A percentile compares a stretch with the other conserved stretches of the same genome.
Conservation (phyloP, 306 rosid species). For the Styphnolobium japonicum region DNA sequence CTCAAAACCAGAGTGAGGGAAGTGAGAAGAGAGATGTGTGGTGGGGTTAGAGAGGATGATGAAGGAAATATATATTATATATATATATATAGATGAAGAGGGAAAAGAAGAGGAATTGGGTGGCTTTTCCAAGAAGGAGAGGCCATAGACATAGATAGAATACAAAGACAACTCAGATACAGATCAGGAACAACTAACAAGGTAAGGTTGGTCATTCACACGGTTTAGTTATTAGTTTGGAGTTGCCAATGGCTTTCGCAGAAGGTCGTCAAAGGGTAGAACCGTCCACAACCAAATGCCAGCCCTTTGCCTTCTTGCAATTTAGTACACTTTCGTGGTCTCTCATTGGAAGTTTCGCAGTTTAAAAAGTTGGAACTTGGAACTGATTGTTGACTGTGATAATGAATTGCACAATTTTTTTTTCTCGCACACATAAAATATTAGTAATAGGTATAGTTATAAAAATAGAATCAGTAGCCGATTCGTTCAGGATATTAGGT, state of each 20-base stretch:
- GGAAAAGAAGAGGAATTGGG: neutral
- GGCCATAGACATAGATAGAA: conserved; percentile 39
- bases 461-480: too few species aligned
- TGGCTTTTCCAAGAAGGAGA: conserved; percentile 53
- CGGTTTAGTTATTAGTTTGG: neutral
- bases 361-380: too few species aligned
- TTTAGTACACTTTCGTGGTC: too few species aligned
- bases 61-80: neutral
- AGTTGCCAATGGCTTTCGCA: conserved; percentile 33
- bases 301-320: too few species aligned
- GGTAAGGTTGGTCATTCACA: neutral
- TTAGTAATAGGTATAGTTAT: too few species aligned
- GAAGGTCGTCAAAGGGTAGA: conserved; percentile 36
- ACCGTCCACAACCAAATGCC: neutral
- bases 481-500: too few species aligned
- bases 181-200: conserved; percentile 26
- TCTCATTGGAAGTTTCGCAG: too few species aligned
- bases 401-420: too few species aligned
- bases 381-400: too few species aligned
- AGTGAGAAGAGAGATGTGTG: neutral
- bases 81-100: neutral
- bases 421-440: too few species aligned
- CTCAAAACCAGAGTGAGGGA: neutral
- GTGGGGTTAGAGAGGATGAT: neutral
- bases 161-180: conserved; percentile 51